A percentile compares a stretch with the other conserved stretches of the same genome.
Evolutionary conservation across 768 basidiomycete genomes (phyloP).

Genomic region (Lentinula sp.): DNA sequence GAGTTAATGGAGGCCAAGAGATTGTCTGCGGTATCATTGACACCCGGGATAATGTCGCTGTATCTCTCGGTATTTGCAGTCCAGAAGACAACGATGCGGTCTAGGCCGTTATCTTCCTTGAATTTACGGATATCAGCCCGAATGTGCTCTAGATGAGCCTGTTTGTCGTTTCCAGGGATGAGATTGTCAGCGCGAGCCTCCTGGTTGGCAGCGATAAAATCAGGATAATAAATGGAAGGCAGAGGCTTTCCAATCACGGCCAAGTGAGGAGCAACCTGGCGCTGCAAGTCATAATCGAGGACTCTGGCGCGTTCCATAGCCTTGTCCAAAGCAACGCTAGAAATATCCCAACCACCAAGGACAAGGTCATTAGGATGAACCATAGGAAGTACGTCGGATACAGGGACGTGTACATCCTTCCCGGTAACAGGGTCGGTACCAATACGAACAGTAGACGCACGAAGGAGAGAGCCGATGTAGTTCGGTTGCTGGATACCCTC

Average conservation of each 20-base stretch:
- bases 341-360: conserved; percentile 98
- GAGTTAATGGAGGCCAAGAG: conserved; percentile 74
- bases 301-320: conserved; percentile 94
- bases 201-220: conserved; percentile 98
- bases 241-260: conserved; percentile 73
- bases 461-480: conserved; percentile 95
- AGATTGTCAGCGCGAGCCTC: conserved; percentile 94
- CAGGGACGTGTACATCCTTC: conserved; percentile 88
- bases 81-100: conserved; percentile 94
- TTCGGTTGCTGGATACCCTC: conserved; percentile 88
- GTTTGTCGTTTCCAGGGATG: conserved; percentile 81
- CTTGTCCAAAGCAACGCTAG: conserved; percentile 73
- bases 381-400: conserved; percentile 93
- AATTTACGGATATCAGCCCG: conserved; percentile 92
- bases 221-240: conserved; percentile 94
- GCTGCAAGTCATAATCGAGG: conserved; percentile 94
- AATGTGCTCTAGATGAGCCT: conserved; percentile 85
- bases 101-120: conserved; percentile 77
- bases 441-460: conserved; percentile 91
- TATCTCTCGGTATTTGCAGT: conserved; percentile 99
- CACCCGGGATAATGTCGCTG: conserved; percentile 87
- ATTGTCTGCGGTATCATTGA: conserved; percentile 92
- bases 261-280: conserved; percentile 88
- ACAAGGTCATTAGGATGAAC: conserved; percentile 98
- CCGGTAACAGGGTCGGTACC: conserved; percentile 75